Conservation (phyloP, 1,139 yeast species). For the Sugiyamaella grinbergsii region DNA sequence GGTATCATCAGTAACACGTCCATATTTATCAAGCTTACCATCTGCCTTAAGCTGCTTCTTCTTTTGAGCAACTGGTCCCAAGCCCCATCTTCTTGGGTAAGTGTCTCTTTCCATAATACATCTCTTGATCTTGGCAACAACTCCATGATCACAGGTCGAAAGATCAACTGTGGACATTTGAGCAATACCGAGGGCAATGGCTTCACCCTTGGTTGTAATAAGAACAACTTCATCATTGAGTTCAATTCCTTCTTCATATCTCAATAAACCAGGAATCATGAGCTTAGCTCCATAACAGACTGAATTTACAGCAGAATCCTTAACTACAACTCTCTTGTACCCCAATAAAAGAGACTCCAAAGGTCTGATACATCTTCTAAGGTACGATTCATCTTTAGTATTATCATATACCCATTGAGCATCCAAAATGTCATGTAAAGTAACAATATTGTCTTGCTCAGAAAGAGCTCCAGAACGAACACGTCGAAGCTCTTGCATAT, state of each 20-base stretch:
- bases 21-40: conserved; percentile 95
- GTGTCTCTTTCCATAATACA: conserved; percentile 99
- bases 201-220: conserved; percentile 99
- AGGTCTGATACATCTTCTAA: conserved; percentile 93
- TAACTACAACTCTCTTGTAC: conserved; percentile 95
- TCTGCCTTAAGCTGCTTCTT: conserved; percentile 97
- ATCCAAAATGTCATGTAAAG: conserved; percentile 94
- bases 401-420: conserved; percentile 98
- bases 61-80: conserved; percentile 98
- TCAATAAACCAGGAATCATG: conserved; percentile 96
- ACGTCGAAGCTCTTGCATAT: conserved; percentile 99
- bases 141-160: conserved; percentile 97
- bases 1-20: conserved; percentile 89
- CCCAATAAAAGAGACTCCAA: conserved; percentile 91
- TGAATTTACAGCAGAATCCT: conserved; percentile 97
- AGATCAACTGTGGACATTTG: conserved; percentile 98
- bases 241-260: conserved; percentile 98
- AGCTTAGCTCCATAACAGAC: conserved; percentile 98
- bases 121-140: conserved; percentile 97
- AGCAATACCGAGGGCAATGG: conserved; percentile 97
- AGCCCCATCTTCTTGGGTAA: conserved; percentile 99
- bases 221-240: conserved; percentile 96
- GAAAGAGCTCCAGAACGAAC: conserved; percentile 96
- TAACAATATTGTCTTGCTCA: conserved; percentile 89
- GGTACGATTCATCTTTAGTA: conserved; percentile 93